Percentiles rank a stretch among this genome's conserved stretches.
Evolutionary conservation across 179 eudicot species (phyloP).

Genomic region (Actinidia chinensis): DNA sequence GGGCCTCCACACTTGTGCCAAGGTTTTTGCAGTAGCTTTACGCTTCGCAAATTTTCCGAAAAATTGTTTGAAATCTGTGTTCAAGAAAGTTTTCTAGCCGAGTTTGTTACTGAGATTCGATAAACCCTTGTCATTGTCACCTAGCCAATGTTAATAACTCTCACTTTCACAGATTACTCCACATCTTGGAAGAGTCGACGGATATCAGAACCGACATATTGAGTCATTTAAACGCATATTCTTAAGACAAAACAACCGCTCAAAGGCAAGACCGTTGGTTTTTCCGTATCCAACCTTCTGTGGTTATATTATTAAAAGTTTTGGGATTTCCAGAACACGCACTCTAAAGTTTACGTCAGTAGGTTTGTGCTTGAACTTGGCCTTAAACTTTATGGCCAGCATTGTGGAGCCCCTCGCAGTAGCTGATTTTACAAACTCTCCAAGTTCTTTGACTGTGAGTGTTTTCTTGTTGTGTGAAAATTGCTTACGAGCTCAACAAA

Average conservation of each 20-base stretch:
- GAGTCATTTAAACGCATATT: slow-evolving; percentile 32
- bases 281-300: slow-evolving; percentile 10
- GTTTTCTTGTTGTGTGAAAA: too few species aligned
- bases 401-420: slow-evolving; percentile 23
- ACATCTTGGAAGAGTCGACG: slow-evolving; percentile 34
- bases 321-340: slow-evolving; percentile 35
- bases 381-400: slow-evolving; percentile 30
- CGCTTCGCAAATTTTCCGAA: not conserved
- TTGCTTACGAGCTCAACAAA: too few species aligned
- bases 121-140: not conserved
- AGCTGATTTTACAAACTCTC: too few species aligned
- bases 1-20: not conserved
- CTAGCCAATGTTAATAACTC: not conserved
- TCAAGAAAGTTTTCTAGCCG: too few species aligned
- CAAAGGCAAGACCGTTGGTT: slow-evolving; percentile 31
- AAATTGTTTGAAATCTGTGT: not conserved
- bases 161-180: slow-evolving; percentile 24
- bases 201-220: slow-evolving; percentile 36
- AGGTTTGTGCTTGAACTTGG: slow-evolving; percentile 7
- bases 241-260: slow-evolving; percentile 32
- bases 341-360: slow-evolving; percentile 31
- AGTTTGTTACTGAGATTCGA: too few species aligned
- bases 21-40: not conserved
- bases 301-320: slow-evolving; percentile 22
- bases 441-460: too few species aligned